Conservation (phyloP, 208 protist genomes). For the Leishmania braziliensis region DNA sequence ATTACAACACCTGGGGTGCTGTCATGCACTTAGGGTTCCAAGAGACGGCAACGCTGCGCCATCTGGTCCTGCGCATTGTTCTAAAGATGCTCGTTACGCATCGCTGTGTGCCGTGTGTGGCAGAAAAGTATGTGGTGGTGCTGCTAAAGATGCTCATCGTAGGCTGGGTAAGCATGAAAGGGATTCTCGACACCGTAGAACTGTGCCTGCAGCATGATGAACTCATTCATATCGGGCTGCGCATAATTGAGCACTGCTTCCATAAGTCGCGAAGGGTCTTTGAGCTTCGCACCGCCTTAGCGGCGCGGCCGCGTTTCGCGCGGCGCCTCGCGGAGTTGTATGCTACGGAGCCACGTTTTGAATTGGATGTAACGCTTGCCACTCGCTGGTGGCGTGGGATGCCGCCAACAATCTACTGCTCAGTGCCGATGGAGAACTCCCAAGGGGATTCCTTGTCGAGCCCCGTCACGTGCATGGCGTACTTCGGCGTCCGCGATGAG, state of each 20-base stretch:
- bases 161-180: slow-evolving; percentile 56
- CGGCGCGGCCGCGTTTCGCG: slow-evolving; percentile 27
- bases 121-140: slow-evolving; percentile 31
- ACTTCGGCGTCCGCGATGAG: slow-evolving; percentile 74
- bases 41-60: slow-evolving; percentile 38
- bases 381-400: slow-evolving; percentile 41
- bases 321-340: slow-evolving; percentile 50
- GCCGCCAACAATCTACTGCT: slow-evolving; percentile 8
- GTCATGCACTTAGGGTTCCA: neutral
- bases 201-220: slow-evolving; percentile 50
- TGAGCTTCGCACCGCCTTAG: slow-evolving; percentile 41
- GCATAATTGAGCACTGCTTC: slow-evolving; percentile 17
- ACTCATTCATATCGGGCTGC: slow-evolving; percentile 47
- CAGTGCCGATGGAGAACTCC: slow-evolving; percentile 15
- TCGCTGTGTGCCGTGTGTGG: slow-evolving; percentile 22
- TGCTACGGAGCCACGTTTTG: slow-evolving; percentile 45
- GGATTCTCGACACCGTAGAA: slow-evolving; percentile 58
- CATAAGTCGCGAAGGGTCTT: neutral
- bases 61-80: slow-evolving; percentile 60
- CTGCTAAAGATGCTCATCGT: slow-evolving; percentile 57
- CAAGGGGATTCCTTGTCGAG: neutral
- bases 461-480: slow-evolving; percentile 65
- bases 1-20: neutral
- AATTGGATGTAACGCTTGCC: slow-evolving; percentile 70
- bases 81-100: slow-evolving; percentile 39